These are phyloP conservation scores for Ustilago bromivora DNA, from an alignment of 1,284 basidiomycete species.

Conservation along the genomic window DNA sequence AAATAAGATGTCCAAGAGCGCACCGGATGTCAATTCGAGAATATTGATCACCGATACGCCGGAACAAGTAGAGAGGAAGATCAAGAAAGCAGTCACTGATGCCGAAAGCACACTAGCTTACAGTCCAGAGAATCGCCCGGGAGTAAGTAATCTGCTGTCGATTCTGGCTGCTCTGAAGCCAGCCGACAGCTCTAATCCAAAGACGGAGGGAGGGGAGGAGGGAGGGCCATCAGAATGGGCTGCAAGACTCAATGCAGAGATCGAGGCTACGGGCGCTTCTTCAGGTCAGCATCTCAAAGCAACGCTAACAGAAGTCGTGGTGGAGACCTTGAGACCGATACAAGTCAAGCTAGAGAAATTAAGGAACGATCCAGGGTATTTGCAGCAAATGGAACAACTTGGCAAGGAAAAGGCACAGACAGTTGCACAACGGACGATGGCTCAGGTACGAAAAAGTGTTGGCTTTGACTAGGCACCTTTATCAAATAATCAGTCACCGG, in stretches of 20 bases:
- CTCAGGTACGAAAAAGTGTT: conserved; percentile 76
- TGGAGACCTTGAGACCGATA: conserved; percentile 78
- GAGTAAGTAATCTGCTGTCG: conserved; percentile 83
- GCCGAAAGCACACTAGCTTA: conserved; percentile 77
- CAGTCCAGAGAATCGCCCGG: conserved; percentile 81
- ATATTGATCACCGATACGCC: conserved; percentile 85
- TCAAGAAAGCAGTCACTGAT: conserved; percentile 87
- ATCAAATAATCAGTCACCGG: not conserved
- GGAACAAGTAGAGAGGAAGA: conserved; percentile 77
- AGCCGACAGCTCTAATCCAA: not conserved
- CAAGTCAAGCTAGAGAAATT: conserved; percentile 79
- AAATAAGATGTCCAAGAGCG: conserved; percentile 95
- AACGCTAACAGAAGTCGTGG: conserved; percentile 80
- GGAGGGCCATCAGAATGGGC: conserved; percentile 67
- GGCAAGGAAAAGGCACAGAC: conserved; percentile 78
- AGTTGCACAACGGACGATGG: conserved; percentile 77
- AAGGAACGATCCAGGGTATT: conserved; percentile 75
- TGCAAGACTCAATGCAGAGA: conserved; percentile 71
- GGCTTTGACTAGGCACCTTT: conserved; percentile 73
- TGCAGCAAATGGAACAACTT: conserved; percentile 76
- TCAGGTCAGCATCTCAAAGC: conserved; percentile 80
- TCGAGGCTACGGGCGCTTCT: conserved; percentile 70
- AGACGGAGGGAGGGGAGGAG: not conserved
- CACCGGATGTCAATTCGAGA: conserved; percentile 81
- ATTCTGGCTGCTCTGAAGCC: conserved; percentile 74